A percentile compares a stretch with the other conserved stretches of the same genome.
phyloP scores from a whole-genome alignment of 2,329 filamentous ascomycete species.

The Lachnellula hyalina region DNA sequence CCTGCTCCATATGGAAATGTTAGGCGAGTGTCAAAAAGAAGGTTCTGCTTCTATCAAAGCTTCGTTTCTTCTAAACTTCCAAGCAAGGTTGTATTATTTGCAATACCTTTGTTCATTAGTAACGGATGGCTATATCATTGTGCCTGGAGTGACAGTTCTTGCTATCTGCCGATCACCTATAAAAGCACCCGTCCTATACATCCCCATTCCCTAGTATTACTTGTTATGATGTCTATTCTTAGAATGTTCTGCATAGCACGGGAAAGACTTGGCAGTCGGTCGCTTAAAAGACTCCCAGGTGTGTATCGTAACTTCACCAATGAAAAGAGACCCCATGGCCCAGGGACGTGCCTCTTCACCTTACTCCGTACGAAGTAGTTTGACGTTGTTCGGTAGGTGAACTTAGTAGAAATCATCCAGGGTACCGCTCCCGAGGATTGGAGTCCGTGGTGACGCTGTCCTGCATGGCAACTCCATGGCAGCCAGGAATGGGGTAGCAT shows the following conservation, averaged over 20 bases:
- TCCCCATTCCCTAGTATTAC: neutral
- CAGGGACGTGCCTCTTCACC: neutral
- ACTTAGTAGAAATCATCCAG: neutral
- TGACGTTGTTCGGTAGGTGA: neutral
- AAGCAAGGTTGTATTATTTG: no score
- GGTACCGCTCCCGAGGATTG: neutral
- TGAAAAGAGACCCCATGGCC: neutral
- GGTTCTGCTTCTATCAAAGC: neutral
- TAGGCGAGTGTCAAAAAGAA: neutral
- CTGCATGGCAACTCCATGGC: neutral
- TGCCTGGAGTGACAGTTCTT: neutral
- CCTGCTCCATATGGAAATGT: neutral
- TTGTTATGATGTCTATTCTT: neutral
- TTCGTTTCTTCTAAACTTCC: neutral
- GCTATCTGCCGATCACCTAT: neutral
- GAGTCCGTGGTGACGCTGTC: neutral
- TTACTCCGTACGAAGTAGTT: neutral
- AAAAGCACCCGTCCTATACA: neutral
- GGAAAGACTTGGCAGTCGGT: neutral
- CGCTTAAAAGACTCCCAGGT: neutral
- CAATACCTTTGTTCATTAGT: no score
- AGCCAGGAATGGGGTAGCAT: neutral
- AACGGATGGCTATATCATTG: neutral
- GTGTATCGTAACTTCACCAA: neutral
- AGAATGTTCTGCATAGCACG: neutral